These are phyloP conservation scores for Didymella exigua DNA, from an alignment of 2,329 filamentous ascomycete species.

Conservation along the genomic window DNA sequence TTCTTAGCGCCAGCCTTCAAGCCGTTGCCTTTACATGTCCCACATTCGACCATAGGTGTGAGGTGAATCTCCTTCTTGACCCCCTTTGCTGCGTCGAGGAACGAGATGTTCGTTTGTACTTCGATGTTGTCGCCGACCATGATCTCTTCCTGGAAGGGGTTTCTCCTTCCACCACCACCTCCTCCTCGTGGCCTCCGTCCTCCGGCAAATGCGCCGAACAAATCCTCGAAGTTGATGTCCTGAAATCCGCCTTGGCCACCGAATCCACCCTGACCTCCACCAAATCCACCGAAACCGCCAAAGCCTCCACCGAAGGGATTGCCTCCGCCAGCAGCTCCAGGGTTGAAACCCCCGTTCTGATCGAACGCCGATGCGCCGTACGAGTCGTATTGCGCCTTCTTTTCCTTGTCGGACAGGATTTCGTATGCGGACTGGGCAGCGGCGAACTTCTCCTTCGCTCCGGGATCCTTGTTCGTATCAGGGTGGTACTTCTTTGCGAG, in stretches of 20 bases:
- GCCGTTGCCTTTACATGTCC: conserved; percentile 81
- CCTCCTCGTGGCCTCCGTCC: conserved; percentile 55
- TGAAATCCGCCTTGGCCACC: conserved; percentile 77
- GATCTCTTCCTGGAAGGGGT: conserved; percentile 78
- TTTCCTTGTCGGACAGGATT: conserved; percentile 87
- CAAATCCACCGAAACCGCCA: conserved; percentile 55
- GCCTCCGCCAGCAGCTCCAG: conserved; percentile 68
- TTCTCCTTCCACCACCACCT: conserved; percentile 61
- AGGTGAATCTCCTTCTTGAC: conserved; percentile 86
- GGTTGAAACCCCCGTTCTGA: conserved; percentile 75
- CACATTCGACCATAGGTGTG: conserved; percentile 79
- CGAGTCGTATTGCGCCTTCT: conserved; percentile 89
- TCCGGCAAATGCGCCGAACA: conserved; percentile 85
- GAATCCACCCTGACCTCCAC: conserved; percentile 56
- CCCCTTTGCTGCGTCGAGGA: conserved; percentile 95
- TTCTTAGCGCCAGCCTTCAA: conserved; percentile 80
- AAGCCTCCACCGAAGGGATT: conserved; percentile 66
- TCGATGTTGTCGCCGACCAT: conserved; percentile 96
- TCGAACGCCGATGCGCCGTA: conserved; percentile 82
- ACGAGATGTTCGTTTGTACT: conserved; percentile 88
- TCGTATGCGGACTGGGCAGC: conserved; percentile 96
- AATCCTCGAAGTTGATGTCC: conserved; percentile 94
- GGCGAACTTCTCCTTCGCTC: conserved; percentile 92
- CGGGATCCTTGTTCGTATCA: conserved; percentile 93
- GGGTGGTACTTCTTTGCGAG: conserved; percentile 97